These are phyloP conservation scores for Penicillium sp. DNA, from an alignment of 2,329 filamentous ascomycete species.

Conservation along the genomic window DNA sequence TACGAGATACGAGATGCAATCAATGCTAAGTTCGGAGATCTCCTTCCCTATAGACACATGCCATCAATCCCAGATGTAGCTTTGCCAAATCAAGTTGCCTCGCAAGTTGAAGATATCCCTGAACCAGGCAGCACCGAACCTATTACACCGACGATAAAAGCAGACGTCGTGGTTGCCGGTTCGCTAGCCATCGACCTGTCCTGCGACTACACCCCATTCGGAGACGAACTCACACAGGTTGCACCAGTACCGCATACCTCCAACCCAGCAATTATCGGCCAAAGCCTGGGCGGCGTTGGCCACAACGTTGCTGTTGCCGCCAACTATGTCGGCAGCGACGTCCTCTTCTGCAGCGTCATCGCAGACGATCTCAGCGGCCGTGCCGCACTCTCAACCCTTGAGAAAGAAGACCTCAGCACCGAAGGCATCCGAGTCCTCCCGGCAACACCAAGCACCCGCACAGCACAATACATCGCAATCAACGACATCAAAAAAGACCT, in stretches of 20 bases:
- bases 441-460: slow-evolving; percentile 51
- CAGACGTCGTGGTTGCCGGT: slow-evolving; percentile 78
- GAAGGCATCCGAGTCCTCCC: slow-evolving; percentile 53
- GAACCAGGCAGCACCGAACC: slow-evolving; percentile 3
- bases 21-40: slow-evolving; percentile 30
- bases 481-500: slow-evolving; percentile 78
- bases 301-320: slow-evolving; percentile 83
- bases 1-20: slow-evolving; percentile 17
- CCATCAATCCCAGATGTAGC: slow-evolving; percentile 24
- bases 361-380: slow-evolving; percentile 71
- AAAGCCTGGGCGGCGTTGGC: slow-evolving; percentile 82
- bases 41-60: slow-evolving; percentile 30
- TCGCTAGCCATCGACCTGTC: slow-evolving; percentile 79
- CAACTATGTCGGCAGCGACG: slow-evolving; percentile 57
- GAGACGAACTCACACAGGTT: slow-evolving; percentile 27
- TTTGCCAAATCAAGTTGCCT: slow-evolving; percentile 17
- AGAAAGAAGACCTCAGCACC: slow-evolving; percentile 53
- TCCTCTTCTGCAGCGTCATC: slow-evolving; percentile 70
- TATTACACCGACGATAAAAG: slow-evolving; percentile 20
- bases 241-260: slow-evolving; percentile 59
- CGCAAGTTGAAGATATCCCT: neutral
- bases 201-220: slow-evolving; percentile 61
- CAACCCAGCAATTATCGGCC: slow-evolving; percentile 70
- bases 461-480: slow-evolving; percentile 83
- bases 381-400: slow-evolving; percentile 59